Conservation (phyloP, 2,329 filamentous ascomycete species). For the Aspergillus glaucus region DNA sequence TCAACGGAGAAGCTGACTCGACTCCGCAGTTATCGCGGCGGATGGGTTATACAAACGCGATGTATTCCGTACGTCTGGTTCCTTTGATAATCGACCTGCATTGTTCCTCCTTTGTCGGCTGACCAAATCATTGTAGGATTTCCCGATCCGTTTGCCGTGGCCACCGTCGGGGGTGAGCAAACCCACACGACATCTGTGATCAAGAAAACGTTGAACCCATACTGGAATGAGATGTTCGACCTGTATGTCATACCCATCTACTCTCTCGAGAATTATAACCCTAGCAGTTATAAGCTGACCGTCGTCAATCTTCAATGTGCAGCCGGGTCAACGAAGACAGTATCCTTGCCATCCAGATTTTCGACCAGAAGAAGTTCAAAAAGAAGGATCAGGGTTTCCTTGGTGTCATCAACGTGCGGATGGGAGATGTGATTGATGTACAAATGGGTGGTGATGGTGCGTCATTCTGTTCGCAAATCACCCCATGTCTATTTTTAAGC, state of each 20-base stretch:
- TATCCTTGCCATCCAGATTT: constrained; percentile 95
- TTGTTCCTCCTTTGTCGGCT: not conserved
- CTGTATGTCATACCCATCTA: constrained; percentile 57
- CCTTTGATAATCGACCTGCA: constrained; percentile 2
- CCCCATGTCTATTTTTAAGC: not conserved
- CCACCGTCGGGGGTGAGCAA: constrained; percentile 94
- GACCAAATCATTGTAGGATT: constrained; percentile 58
- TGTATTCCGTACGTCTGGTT: constrained; percentile 77
- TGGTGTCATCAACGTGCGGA: constrained; percentile 92
- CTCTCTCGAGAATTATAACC: not conserved
- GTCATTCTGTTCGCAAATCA: constrained; percentile 21
- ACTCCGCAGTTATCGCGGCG: constrained; percentile 78
- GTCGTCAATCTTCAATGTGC: constrained; percentile 12
- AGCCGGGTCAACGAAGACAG: constrained; percentile 91
- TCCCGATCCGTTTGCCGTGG: constrained; percentile 94
- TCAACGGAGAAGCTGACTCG: constrained; percentile 15
- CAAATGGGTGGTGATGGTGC: constrained; percentile 85
- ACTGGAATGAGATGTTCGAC: constrained; percentile 99
- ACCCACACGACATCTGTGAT: constrained; percentile 96
- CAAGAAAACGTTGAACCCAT: constrained; percentile 97
- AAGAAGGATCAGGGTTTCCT: constrained; percentile 99
- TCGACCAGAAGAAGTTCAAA: constrained; percentile 99
- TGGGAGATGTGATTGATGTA: constrained; percentile 90
- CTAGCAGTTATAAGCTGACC: constrained; percentile 3
- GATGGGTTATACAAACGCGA: constrained; percentile 98